These are phyloP conservation scores for Phycomyces blakesleeanus DNA, from an alignment of 192 early-diverging fungal species.

Conservation along the genomic window DNA sequence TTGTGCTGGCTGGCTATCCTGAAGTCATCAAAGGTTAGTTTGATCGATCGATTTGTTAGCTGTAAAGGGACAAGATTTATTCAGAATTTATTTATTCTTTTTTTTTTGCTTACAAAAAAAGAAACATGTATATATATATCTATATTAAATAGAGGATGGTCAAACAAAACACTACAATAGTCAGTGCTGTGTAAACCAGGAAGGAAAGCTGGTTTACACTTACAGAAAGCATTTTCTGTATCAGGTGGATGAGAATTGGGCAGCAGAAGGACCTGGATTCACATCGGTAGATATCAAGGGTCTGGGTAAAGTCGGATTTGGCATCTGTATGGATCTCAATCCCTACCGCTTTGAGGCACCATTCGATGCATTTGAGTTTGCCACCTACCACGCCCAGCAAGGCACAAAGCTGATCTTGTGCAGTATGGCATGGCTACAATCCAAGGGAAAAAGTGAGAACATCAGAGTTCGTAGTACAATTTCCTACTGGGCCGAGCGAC, in stretches of 20 bases:
- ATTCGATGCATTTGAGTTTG: slow-evolving; percentile 70
- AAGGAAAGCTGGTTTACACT: slow-evolving; percentile 44
- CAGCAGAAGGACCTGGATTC: slow-evolving; percentile 64
- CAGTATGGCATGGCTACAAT: slow-evolving; percentile 70
- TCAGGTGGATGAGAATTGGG: slow-evolving; percentile 73
- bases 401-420: slow-evolving; percentile 49
- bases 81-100: background rate
- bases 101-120: background rate
- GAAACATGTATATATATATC: too few relatives aligned
- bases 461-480: slow-evolving; percentile 4
- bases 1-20: slow-evolving; percentile 71
- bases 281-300: slow-evolving; percentile 42
- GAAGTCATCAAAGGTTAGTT: slow-evolving; percentile 32
- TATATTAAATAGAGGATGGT: background rate
- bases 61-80: too few relatives aligned
- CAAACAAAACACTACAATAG: slow-evolving; percentile 57
- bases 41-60: too few relatives aligned
- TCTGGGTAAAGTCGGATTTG: slow-evolving; percentile 67
- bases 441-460: background rate
- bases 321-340: slow-evolving; percentile 86
- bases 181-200: slow-evolving; percentile 51
- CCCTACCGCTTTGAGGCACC: slow-evolving; percentile 64
- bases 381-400: slow-evolving; percentile 51
- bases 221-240: slow-evolving; percentile 75
- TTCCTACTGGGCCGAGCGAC: slow-evolving; percentile 29